Percentiles rank a stretch among this genome's conserved stretches.
These are phyloP conservation scores for Stygiomarasmius scandens DNA, from an alignment of 1,284 basidiomycete genomes.

Conservation along the genomic window DNA sequence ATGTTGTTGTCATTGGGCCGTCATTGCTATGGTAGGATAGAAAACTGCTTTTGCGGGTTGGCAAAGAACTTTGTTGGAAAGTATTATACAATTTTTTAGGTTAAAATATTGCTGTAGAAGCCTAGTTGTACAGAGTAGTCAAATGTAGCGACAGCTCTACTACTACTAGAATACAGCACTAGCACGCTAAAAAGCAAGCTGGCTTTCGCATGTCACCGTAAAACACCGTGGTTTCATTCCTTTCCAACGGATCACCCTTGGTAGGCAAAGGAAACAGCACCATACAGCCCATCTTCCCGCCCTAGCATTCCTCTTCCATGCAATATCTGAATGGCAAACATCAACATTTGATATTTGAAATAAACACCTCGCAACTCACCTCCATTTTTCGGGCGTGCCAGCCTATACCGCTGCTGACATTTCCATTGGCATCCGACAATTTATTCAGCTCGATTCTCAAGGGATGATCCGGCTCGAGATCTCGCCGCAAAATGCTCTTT, in stretches of 20 bases:
- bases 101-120: too few species aligned
- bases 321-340: slow-evolving; percentile 54
- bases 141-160: too few species aligned
- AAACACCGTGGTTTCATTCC: background rate
- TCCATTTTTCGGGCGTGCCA: slow-evolving; percentile 99
- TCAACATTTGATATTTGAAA: slow-evolving; percentile 10
- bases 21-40: too few species aligned
- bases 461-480: slow-evolving; percentile 64
- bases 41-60: too few species aligned
- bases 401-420: slow-evolving; percentile 87
- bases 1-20: too few species aligned
- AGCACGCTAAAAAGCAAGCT: background rate
- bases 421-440: slow-evolving; percentile 83
- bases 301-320: slow-evolving; percentile 90
- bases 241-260: slow-evolving; percentile 43
- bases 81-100: too few species aligned
- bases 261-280: slow-evolving; percentile 91
- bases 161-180: too few species aligned
- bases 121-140: too few species aligned
- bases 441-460: slow-evolving; percentile 70
- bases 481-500: slow-evolving; percentile 53
- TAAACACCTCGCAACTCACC: slow-evolving; percentile 48
- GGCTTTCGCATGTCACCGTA: background rate
- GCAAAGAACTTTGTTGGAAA: too few species aligned
- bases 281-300: slow-evolving; percentile 90